Percentiles rank a stretch among this genome's conserved stretches.
These are phyloP conservation scores for Caloboletus firmus DNA, from an alignment of 1,284 basidiomycete species.

Conservation along the genomic window DNA sequence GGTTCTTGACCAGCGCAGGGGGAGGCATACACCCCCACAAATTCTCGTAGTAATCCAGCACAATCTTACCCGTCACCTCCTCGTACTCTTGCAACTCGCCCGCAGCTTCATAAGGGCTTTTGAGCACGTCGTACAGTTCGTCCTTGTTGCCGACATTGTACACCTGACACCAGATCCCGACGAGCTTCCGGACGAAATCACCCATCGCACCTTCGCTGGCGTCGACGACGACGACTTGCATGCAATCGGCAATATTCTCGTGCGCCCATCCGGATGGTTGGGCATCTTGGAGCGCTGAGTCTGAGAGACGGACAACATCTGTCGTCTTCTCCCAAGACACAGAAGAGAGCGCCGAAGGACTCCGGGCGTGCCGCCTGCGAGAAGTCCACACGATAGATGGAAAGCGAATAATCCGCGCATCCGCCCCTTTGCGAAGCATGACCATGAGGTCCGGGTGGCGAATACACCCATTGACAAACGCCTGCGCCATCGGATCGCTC, in stretches of 20 bases:
- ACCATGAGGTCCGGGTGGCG: constrained; percentile 35
- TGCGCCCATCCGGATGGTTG: constrained; percentile 18
- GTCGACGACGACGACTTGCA: constrained; percentile 34
- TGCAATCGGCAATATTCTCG: constrained; percentile 25
- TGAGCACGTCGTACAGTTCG: constrained; percentile 22
- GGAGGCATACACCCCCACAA: constrained; percentile 31
- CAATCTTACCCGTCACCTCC: constrained; percentile 8
- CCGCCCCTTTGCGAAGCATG: constrained; percentile 31
- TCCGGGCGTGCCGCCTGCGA: constrained; percentile 29
- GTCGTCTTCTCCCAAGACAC: constrained; percentile 24
- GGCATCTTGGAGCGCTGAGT: constrained; percentile 25
- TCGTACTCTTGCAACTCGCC: constrained; percentile 28
- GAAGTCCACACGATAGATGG: constrained; percentile 27
- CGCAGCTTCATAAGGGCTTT: constrained; percentile 16
- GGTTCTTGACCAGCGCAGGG: constrained; percentile 4
- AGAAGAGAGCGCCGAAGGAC: constrained; percentile 23
- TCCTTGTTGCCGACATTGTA: constrained; percentile 21
- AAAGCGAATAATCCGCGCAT: constrained; percentile 30
- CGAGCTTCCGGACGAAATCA: constrained; percentile 29
- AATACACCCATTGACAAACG: constrained; percentile 32
- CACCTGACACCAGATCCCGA: constrained; percentile 32
- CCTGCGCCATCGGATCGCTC: constrained; percentile 28
- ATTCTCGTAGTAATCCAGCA: constrained; percentile 18
- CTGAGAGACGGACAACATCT: constrained; percentile 14
- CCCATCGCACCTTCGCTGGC: constrained; percentile 25